Conservation (phyloP, 257 asterid genomes). For the Verbascum thapsus region DNA sequence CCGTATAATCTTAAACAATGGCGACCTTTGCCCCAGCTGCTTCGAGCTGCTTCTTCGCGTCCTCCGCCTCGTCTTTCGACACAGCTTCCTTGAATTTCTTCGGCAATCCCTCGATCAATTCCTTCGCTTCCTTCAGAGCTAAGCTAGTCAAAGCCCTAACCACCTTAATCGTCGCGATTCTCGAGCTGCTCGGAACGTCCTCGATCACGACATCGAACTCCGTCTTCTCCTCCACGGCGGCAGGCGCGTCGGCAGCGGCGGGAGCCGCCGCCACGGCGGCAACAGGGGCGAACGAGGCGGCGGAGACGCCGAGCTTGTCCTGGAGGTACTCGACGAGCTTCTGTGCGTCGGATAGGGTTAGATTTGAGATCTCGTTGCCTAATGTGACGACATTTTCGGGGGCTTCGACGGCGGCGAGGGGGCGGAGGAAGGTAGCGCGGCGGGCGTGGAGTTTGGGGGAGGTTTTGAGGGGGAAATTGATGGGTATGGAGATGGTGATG, state of each 20-base stretch:
- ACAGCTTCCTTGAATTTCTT: conserved; percentile 80
- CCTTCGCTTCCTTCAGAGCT: conserved; percentile 84
- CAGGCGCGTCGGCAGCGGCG: conserved; percentile 46
- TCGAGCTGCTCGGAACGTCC: conserved; percentile 75
- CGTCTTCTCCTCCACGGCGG: conserved; percentile 90
- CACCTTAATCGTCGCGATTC: conserved; percentile 79
- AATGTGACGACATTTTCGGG: conserved; percentile 78
- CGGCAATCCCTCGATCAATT: conserved; percentile 82
- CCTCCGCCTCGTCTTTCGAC: conserved; percentile 79
- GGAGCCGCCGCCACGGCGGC: conserved; percentile 54
- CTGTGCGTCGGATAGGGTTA: conserved; percentile 86
- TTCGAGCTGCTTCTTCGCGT: conserved; percentile 84
- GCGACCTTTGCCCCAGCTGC: conserved; percentile 77
- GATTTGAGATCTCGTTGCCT: conserved; percentile 78
- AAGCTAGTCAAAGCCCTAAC: conserved; percentile 79
- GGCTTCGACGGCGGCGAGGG: conserved; percentile 75
- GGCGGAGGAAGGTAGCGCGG: conserved; percentile 53
- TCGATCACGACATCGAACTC: conserved; percentile 85
- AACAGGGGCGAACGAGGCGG: conserved; percentile 83
- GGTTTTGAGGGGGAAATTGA: conserved; percentile 41
- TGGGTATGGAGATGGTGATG: conserved; percentile 39
- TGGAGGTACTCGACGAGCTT: conserved; percentile 94
- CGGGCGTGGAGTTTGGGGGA: conserved; percentile 42
- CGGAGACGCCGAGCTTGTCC: conserved; percentile 93
- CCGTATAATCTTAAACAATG: conserved; percentile 34